Percentiles rank a stretch among this genome's conserved stretches.
Evolutionary conservation across 306 rosid genomes (phyloP).

Genomic region (Ceratonia siliqua): DNA sequence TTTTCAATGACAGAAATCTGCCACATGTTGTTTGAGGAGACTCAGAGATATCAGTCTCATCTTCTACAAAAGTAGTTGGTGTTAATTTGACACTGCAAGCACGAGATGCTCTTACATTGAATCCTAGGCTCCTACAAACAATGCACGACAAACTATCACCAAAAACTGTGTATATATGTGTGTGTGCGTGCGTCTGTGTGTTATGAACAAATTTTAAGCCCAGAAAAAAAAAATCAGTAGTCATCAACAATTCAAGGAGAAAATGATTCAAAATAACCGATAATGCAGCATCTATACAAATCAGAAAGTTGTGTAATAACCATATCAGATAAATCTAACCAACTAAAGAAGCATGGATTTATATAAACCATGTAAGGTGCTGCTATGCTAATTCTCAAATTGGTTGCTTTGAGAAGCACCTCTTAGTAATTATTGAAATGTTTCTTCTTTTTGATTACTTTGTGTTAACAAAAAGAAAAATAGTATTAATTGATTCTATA

Average conservation of each 20-base stretch:
- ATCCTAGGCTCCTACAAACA: slow-evolving; percentile 51
- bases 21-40: slow-evolving; percentile 29
- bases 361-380: neutral
- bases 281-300: neutral
- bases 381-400: neutral
- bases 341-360: neutral
- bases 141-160: too few relatives aligned
- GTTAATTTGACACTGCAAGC: slow-evolving; percentile 41
- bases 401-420: neutral
- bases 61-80: slow-evolving; percentile 28
- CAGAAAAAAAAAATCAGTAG: too few relatives aligned
- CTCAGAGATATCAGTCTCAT: slow-evolving; percentile 28
- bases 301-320: neutral
- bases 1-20: slow-evolving; percentile 20
- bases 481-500: too few relatives aligned
- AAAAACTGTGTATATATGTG: too few relatives aligned
- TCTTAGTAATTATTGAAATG: neutral
- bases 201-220: too few relatives aligned
- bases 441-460: too few relatives aligned
- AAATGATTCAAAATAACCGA: neutral
- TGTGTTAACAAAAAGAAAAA: neutral
- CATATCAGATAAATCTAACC: neutral
- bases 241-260: neutral
- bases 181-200: too few relatives aligned
- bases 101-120: slow-evolving; percentile 35